Percentiles rank a stretch among this genome's conserved stretches.
Evolutionary conservation across 75 land plant species (phyloP).

Genomic region (Larix kaempferi): DNA sequence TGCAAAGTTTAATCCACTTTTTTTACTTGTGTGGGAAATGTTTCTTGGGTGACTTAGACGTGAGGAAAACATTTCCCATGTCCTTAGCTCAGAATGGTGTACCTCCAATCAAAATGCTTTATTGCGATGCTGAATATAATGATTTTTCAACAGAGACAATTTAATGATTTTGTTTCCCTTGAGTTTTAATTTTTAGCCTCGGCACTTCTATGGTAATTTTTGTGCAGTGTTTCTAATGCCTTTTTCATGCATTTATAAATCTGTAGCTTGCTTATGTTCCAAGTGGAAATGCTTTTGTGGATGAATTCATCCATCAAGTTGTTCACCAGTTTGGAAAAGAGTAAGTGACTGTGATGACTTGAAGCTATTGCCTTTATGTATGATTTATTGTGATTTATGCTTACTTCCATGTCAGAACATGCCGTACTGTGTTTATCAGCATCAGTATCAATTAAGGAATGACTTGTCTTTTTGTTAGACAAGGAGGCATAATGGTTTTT

Average conservation of each 20-base stretch:
- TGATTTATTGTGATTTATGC: neutral
- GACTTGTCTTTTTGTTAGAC: neutral
- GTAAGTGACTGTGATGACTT: slow-evolving; percentile 7
- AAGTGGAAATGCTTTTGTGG: slow-evolving; percentile 14
- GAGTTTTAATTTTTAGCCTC: neutral
- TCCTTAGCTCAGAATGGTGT: neutral
- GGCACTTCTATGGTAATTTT: too few relatives aligned
- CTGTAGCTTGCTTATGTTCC: slow-evolving; percentile 33
- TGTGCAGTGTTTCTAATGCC: neutral
- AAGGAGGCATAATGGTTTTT: neutral
- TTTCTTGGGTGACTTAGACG: neutral
- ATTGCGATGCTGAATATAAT: neutral
- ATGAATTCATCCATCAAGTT: slow-evolving; percentile 19
- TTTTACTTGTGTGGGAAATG: neutral
- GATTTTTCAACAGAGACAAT: neutral
- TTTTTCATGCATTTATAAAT: neutral
- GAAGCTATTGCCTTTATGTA: neutral
- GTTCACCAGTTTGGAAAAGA: slow-evolving; percentile 19
- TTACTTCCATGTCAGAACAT: neutral
- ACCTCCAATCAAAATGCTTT: neutral
- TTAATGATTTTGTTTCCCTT: neutral
- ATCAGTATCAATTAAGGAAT: neutral
- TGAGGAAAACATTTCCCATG: neutral
- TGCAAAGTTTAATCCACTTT: neutral
- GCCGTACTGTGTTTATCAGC: neutral